These are phyloP conservation scores for Dichomitus squalens DNA, from an alignment of 1,284 basidiomycete species.

Conservation along the genomic window DNA sequence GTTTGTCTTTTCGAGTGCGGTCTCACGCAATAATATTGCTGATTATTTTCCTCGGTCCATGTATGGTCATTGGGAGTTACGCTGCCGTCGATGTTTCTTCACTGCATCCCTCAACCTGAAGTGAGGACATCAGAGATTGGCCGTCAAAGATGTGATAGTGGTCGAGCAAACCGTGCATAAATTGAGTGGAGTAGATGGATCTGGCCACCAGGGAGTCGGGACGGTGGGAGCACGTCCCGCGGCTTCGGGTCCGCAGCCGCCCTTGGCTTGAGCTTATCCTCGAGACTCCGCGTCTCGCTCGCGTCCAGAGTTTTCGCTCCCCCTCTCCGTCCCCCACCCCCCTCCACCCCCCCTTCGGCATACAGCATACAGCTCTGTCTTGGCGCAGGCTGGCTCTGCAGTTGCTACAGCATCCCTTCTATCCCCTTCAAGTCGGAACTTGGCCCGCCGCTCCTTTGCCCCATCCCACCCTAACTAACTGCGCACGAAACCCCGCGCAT, in stretches of 20 bases:
- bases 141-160: slow-evolving; percentile 14
- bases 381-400: slow-evolving; percentile 24
- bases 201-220: background rate
- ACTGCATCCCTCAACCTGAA: too few relatives aligned
- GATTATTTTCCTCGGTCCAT: too few relatives aligned
- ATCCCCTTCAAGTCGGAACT: background rate
- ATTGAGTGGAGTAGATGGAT: background rate
- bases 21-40: too few relatives aligned
- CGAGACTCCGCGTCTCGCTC: background rate
- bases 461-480: background rate
- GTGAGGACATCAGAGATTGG: slow-evolving; percentile 1
- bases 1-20: too few relatives aligned
- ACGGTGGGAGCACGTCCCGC: background rate
- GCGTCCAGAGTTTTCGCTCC: slow-evolving; percentile 6
- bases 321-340: slow-evolving; percentile 1
- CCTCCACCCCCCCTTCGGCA: slow-evolving; percentile 5
- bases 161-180: background rate
- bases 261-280: background rate
- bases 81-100: background rate
- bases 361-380: slow-evolving; percentile 20
- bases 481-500: background rate
- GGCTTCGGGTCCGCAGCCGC: slow-evolving; percentile 10
- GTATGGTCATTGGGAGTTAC: background rate
- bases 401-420: slow-evolving; percentile 8
- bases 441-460: slow-evolving; percentile 15